Evolutionary conservation across 441 rosid genomes (phyloP), one percentile per base, ranked within the genome.

Genomic region (Jatropha multifida): DNA sequence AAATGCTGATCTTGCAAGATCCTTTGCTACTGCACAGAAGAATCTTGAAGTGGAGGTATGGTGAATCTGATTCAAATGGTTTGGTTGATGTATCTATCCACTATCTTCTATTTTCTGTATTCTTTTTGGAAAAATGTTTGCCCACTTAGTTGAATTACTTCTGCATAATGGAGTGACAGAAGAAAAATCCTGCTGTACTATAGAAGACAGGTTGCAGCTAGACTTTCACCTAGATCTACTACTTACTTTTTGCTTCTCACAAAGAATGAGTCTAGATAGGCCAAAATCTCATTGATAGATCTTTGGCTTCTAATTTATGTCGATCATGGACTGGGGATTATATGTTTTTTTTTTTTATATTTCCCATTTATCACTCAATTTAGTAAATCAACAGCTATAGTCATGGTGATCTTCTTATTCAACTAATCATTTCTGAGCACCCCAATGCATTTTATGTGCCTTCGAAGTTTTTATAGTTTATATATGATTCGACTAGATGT

Each of bases 1-100:
- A 80, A 93, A 92, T 80, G 92, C 95, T 82, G 97, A 93, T 76
- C 98, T 95, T 80, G 92, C 98, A 56, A 90, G 88, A 82, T 88
- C 90, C 71, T 83, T 93, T 80, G 98, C 97, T 71, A 76, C 89
- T 38, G 83, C 87, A 71, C 98, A 90, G 84, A 92, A 93, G 91
- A 90, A 90, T 82, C 93, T 93, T 74, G 92, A 92, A 85, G 74
- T 86, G 69, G 93, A 95, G 99, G 99, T 95, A 92, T 76, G 74
- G 32, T 74, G 71, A 42, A 32, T 81, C 59, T 74, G 23, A 69
- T 76, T 52, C 32, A 32, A 32, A 74, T 68, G 26, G 55, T 37
- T 74, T 12, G 61, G 55, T 69, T 71, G 58, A 78, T 60, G 54
- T 55, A 71, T 71, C 54, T 23, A 49, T 44, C 2, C 2, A 15